Evolutionary conservation across 805 yeast genomes (phyloP), one percentile per base, ranked within the genome.

Genomic region (Pichia eremophila): DNA sequence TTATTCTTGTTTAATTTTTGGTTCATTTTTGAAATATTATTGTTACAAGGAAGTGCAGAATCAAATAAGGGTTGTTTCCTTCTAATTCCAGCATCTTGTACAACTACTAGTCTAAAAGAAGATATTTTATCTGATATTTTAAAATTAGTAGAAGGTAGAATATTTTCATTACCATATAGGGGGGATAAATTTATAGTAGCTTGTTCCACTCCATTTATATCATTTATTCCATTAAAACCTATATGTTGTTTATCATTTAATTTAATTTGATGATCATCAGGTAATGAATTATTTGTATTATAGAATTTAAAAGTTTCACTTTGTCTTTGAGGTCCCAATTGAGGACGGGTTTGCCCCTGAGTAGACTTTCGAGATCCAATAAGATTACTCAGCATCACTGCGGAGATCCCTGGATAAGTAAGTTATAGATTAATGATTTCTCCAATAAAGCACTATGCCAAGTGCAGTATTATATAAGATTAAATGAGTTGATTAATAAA

Each of bases 71-170:
- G 68, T 52, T 72, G 78, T 50, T 75, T 77, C 1, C 69, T 57
- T 17, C 79, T 57, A 11, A 77, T 73, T 2, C 79, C 79, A 2
- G 56, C 58, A 54, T 77, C 81, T 55, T 77, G 81, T 8, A 75
- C 62, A 32, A 77, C 63, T 4, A 77, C 58, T 38, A 76, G 54
- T 35, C 81, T 58, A 54, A 72, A 74, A 8, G 57, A 50, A 19
- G 47, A 40, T 6, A 51, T 18, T 38, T 57, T 59, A 43, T 60
- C 61, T 1, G 60, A 58, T 8, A 62, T 22, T 39, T 51, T 54
- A 49, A 55, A 52, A 14, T 29, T 27, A 2, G 61, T 51, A 4
- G 34, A 46, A 2, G 61, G 61, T 8, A 52, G 34, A 8, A 34
- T 25, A 9, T 41, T 22, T n/a, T 40, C 40, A 1, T 22, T 22